Evolutionary conservation across 805 yeast genomes (phyloP), one percentile per base, ranked within the genome.

Genomic region (Jamesozyma rosinii): DNA sequence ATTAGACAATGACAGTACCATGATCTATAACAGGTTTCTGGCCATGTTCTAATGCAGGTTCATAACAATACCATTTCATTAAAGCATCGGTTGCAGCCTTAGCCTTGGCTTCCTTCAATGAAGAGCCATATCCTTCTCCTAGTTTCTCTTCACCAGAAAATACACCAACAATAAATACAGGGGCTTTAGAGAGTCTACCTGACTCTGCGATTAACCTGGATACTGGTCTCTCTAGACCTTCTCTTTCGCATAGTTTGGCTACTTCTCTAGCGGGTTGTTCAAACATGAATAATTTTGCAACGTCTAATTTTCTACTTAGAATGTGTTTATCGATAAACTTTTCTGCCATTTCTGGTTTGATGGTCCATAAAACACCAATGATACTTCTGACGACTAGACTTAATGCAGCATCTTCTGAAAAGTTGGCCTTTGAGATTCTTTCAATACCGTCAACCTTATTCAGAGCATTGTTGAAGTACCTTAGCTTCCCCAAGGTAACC

Each of bases 41-140:
- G 14, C 20, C 38, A n/a, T 41, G 22, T 5, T 74, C 70, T 48
- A 72, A 72, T 37, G 82, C 63, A 14, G 97, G 97, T 49, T 83
- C 78, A 65, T 92, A 92, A 57, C 94, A 74, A 68, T 92, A 92
- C 81, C 92, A 92, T 46, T 85, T 77, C 72, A 87, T 81, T 61
- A 92, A 76, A 29, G 97, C 89, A 63, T 83, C 83, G 29, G 88
- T 94, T 42, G 88, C 85, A 30, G 96, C 92, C 64, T 95, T 78
- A 34, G 87, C 83, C 66, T 88, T 85, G 30, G 97, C 96, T 66
- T 92, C 97, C 50, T 75, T 77, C 55, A 92, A 69, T 24, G 95
- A 83, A 5, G 94, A 71, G 31, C 97, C 99, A 58, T 83, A 87
- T 35, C 96, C 96, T 65, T 92, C 97, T 41, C 97, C 96, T 43